Evolutionary conservation across 345 rosid species (phyloP), one percentile per base, ranked within the genome.

Genomic region (Moricandia moricandioides): DNA sequence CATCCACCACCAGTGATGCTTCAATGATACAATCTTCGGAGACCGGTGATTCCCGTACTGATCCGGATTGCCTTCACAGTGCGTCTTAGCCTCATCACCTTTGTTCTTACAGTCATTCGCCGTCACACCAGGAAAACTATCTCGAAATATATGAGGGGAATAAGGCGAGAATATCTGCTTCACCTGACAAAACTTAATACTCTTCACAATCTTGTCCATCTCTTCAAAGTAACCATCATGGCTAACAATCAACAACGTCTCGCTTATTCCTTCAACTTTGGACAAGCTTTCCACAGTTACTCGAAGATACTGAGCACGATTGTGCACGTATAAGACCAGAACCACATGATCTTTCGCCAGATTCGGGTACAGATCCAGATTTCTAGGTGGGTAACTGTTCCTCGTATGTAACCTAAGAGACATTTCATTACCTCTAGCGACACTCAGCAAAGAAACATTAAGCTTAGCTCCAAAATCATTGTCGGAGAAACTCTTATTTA

Each of bases 1-100:
- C 99, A 95, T 92, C 99, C 98, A 95, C 99, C 99, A 95, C 99
- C 99, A 95, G 64, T 95, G 99, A 83, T 95, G 99, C 88, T 95
- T 95, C 88, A 95, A 78, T 7, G 99, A 89, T 43, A 92, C 98
- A 35, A 92, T 88, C 81, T 85, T 89, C 1, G 96, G 89, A 14
- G 89, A 87, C 47, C 98, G 73, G 37, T 95, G 94, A 78, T 95
- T 86, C 72, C 99, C 99, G 78, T 89, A 95, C 83, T 95, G 99
- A 84, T 95, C 99, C 0, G 97, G 88, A 83, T 82, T 88, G 18
- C 99, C 98, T 6, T 67, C 13, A 66, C 99, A 95, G 27, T 57
- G 84, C 59, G 80, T 85, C 84, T 62, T 79, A 1, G 33, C 67
- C 16, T 89, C 81, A 83, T 86, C 87, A 71, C 89, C 94, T 77